Evolutionary conservation across 164 flowering plant genomes (phyloP), one percentile per base, ranked within the genome.

Genomic region (Paratinospora sagittata): DNA sequence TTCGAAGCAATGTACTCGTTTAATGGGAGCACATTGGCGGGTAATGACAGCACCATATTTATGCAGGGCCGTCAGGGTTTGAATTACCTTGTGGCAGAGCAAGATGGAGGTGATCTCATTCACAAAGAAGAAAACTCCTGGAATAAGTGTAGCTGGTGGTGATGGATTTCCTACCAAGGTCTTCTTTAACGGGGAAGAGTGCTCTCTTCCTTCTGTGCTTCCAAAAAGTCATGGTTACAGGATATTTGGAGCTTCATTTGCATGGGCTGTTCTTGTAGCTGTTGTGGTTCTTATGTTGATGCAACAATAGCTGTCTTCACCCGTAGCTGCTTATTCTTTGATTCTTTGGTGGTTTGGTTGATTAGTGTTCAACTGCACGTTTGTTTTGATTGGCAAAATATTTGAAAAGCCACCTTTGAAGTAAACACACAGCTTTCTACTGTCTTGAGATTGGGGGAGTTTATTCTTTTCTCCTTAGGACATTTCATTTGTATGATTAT

Each of bases 111-210:
- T 92, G 36, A 77, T 92, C 69, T 89, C 92, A 19, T 92, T 92
- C 73, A 85, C 88, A 0, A 92, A 88, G 84, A 85, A 79, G 70
- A 13, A 0, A 0, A 88, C 88, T 1, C 85, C 90, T 63, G 93
- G 86, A 60, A 78, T 90, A 60, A 73, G 85, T 11, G 77, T 92
- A 2, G 72, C 77, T 8, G 79, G 55, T 9, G 88, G 93, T 6
- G 93, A 84, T 81, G 96, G 93, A 19, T 92, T 84, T 72, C 96
- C 97, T 0, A 74, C 85, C 0, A 92, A 86, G 70, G 92, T 90
- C 13, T 88, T 73, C 82, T 92, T 92, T 76, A 92, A 92, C 26
- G 97, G 97, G 17, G 93, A 89, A 68, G 96, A 92, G 57, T 92
- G 97, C 66, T 78, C 89, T 3, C 82, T 92, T 43, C 97, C 97